Evolutionary conservation across 352 stramenopile genomes (phyloP), one percentile per base, ranked within the genome.

Genomic region (Bremia lactucae): DNA sequence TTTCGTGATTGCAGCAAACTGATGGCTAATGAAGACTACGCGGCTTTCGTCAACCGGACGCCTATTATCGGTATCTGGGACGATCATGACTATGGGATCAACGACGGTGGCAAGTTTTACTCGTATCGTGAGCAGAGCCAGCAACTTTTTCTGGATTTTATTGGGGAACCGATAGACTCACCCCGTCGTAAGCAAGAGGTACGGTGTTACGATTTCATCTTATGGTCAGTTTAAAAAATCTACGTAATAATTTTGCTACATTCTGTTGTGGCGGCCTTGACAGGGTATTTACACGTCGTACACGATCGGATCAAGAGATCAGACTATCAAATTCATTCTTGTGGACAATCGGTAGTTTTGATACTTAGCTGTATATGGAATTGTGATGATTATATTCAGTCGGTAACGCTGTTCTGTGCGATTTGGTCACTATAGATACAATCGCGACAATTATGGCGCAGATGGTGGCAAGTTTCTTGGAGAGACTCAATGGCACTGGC

Each of bases 21-120:
- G 42, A 28, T 75, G 21, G 59, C 59, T 4, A 80, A 88, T 46
- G 56, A 69, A 2, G 72, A 87, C 42, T 91, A 91, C 57, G 55
- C 45, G 9, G 39, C 57, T 37, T 83, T 92, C 23, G 62, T 68
- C 11, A 64, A 64, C 25, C 63, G 33, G 34, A 86, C 72, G 40
- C 80, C 80, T 4, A 68, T 88, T 31, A 86, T 92, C 31, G 80
- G 72, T n/a, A 86, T 87, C 44, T 92, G 80, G 80, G 77, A 95
- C 51, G 84, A 95, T 58, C 83, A 95, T 47, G 84, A 95, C 53
- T 95, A 88, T 42, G 84, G 84, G n/a, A 86, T 88, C 36, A 95
- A 95, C 49, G 82, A 95, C 40, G 80, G 71, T 7, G 62, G 80
- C 55, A 92, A 87, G 28, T 49, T 62, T 3, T 95, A 76, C 49